phyloP scores from a whole-genome alignment of 176 grass and related monocot species.

The Thinopyrum elongatum region DNA sequence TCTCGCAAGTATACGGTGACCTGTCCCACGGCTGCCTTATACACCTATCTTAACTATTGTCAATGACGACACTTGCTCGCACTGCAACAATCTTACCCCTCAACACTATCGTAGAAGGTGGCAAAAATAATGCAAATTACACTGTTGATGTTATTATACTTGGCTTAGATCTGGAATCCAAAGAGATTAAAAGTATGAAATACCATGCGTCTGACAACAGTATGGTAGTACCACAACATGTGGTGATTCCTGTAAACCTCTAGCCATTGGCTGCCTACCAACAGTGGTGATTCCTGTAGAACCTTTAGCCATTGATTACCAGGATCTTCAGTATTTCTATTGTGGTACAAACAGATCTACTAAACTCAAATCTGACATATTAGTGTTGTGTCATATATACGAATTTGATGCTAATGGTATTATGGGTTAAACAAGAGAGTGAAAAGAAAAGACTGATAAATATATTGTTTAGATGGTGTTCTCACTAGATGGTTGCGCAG shows the following conservation, averaged over 20 bases:
- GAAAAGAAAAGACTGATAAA: neutral
- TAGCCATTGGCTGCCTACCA: neutral
- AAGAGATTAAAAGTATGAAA: neutral
- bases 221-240: neutral
- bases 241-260: neutral
- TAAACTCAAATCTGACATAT: neutral
- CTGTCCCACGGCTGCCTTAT: too few relatives aligned
- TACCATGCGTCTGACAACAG: neutral
- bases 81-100: neutral
- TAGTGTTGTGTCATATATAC: neutral
- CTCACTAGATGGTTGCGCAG: neutral
- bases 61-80: too few relatives aligned
- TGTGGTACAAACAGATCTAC: neutral
- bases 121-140: neutral
- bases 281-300: neutral
- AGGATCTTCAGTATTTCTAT: neutral
- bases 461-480: neutral
- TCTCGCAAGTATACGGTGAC: too few relatives aligned
- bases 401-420: neutral
- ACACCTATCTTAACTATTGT: too few relatives aligned
- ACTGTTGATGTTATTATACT: neutral
- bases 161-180: neutral
- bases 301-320: neutral
- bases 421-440: neutral
- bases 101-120: neutral